These are phyloP conservation scores for Venturia oleaginea DNA, from an alignment of 2,329 filamentous ascomycete species.

Conservation along the genomic window DNA sequence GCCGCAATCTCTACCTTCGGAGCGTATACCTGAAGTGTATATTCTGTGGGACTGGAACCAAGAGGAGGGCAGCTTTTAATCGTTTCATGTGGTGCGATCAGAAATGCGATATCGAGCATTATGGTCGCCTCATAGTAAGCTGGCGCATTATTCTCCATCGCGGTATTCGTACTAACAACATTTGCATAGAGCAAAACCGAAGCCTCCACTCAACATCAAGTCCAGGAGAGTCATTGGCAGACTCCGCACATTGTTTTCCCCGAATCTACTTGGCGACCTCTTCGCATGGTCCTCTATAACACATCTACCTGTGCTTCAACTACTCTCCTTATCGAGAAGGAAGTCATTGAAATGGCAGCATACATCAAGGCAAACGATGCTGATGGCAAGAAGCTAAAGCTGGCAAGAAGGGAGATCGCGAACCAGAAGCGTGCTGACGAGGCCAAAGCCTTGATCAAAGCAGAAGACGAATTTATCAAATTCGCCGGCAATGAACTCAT, in stretches of 20 bases:
- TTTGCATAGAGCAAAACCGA: constrained; percentile 5
- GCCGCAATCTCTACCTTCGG: background rate
- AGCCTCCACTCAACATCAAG: background rate
- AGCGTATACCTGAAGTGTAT: constrained; percentile 3
- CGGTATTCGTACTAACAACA: background rate
- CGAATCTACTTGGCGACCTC: background rate
- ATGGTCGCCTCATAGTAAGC: constrained; percentile 6
- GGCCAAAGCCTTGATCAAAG: background rate
- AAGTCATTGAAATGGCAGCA: background rate
- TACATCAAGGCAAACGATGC: constrained; percentile 6
- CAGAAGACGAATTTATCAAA: background rate
- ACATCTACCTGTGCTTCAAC: background rate
- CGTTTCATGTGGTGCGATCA: constrained; percentile 11
- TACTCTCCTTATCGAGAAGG: background rate
- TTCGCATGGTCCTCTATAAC: constrained; percentile 1
- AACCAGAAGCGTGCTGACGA: background rate
- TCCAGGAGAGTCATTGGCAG: constrained; percentile 8
- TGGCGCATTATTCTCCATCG: background rate
- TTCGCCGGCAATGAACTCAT: background rate
- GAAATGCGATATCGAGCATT: constrained; percentile 6
- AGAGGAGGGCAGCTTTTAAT: constrained; percentile 9
- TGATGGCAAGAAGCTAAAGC: background rate
- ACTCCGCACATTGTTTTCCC: constrained; percentile 6
- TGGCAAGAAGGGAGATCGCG: background rate
- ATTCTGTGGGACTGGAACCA: constrained; percentile 1